phyloP scores from a whole-genome alignment of 2,329 filamentous ascomycete genomes.

The Cladosporium velox region DNA sequence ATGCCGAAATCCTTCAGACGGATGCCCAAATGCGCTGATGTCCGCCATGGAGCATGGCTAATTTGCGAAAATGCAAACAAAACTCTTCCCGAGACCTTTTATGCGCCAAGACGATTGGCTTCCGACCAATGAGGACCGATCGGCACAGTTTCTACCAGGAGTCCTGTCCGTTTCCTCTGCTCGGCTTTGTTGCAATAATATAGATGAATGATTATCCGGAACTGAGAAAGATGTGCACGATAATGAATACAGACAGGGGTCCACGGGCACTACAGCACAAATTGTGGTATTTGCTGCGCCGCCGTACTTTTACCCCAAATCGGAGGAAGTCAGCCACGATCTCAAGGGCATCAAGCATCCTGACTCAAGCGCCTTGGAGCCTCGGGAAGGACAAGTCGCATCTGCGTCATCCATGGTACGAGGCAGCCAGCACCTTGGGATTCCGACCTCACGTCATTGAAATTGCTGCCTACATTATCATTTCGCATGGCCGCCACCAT shows the following conservation, averaged over 20 bases:
- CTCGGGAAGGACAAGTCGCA: not conserved
- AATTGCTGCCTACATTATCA: not conserved
- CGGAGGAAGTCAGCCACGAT: not conserved
- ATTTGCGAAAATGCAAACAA: not conserved
- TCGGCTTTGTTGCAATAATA: not conserved
- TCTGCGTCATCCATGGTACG: not conserved
- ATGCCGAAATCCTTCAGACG: slow-evolving; percentile 11
- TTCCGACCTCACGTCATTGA: not conserved
- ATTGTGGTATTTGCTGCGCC: not conserved
- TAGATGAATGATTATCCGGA: not conserved
- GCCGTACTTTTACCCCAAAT: not conserved
- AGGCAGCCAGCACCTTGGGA: not conserved
- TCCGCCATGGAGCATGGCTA: not conserved
- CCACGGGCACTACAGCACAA: not conserved
- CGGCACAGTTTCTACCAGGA: not conserved
- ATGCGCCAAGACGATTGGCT: slow-evolving; percentile 1
- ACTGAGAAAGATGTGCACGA: not conserved
- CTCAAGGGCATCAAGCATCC: not conserved
- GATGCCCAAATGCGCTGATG: not conserved
- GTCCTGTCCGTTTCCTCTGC: not conserved
- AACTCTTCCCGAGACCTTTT: not conserved
- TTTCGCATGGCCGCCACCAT: not conserved
- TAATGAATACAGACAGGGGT: not conserved
- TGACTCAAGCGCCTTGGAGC: not conserved
- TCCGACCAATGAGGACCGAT: not conserved